Evolutionary conservation across 192 early-diverging fungal genomes (phyloP).

Genomic region (Backusella luteola): DNA sequence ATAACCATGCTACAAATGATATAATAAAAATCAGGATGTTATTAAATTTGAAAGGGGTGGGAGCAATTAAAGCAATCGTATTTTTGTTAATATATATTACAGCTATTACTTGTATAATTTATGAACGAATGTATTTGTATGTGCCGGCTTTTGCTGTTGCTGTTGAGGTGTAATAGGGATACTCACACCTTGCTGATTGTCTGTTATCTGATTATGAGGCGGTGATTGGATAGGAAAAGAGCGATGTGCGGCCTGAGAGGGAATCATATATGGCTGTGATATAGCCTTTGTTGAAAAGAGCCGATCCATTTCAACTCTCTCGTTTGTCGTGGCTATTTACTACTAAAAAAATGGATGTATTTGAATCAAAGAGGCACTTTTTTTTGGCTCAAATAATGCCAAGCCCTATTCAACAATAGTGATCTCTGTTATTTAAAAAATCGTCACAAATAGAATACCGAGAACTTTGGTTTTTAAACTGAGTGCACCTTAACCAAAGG

Average conservation of each 20-base stretch:
- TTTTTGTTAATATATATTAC: background rate
- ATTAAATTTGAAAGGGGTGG: background rate
- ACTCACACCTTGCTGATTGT: background rate
- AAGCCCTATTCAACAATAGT: background rate
- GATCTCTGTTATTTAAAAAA: constrained; percentile 4
- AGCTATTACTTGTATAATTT: constrained; percentile 36
- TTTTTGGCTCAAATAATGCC: background rate
- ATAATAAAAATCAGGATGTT: background rate
- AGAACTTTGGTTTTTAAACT: constrained; percentile 13
- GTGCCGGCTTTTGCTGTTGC: constrained; percentile 4
- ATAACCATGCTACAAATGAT: constrained; percentile 67
- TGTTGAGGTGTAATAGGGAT: constrained; percentile 8
- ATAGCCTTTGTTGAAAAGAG: background rate
- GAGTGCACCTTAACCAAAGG: background rate
- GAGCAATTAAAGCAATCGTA: background rate
- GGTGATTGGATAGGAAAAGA: constrained; percentile 13
- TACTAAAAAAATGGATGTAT: background rate
- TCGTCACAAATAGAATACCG: constrained; percentile 13
- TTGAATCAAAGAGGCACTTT: background rate
- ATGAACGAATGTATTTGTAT: constrained; percentile 35
- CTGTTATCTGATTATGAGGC: constrained; percentile 8
- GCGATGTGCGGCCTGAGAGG: constrained; percentile 7
- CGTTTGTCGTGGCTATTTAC: background rate
- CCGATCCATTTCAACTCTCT: constrained; percentile 7
- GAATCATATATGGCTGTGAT: constrained; percentile 3